Base-by-base conservation (phyloP, 2,329 filamentous ascomycete genomes). In the Stachybotrys chlorohalonatus region DNA sequence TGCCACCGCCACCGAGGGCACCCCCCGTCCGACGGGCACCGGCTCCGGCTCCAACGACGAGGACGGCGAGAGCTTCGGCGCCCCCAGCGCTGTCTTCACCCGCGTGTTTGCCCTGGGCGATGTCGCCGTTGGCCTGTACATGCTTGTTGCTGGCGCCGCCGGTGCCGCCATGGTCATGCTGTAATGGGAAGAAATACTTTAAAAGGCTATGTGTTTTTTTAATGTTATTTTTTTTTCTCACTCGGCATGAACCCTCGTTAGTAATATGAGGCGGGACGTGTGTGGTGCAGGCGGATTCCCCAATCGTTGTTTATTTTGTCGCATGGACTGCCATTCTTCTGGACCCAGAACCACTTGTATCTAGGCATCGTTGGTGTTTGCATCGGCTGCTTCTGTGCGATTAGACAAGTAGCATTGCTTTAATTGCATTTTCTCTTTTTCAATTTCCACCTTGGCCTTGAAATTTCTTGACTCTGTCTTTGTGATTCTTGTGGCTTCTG, bases 141-240 rank as follows among this genome's bases (percentile, higher is more conserved):
- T 78, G 56, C 62, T 77, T 24, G 74, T 78, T n/a, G 79, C 80
- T 42, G 73, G 77, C 66, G 73, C 69, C 52, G 74, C 74, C 13
- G 80, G 80, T 63, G 79, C 75, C 46, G 73, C 70, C 56, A 80
- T 83, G 77, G 64, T 83, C 55, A 66, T 75, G 57, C 64, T 83
- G 69, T 83, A 80, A 42, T 9, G 8, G 36, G 13, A 42, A 42
- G 9, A 42, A 13, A 42, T 9, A 24, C 24, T 24, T 13, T 3
- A 75, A 60, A 52, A 39, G 16, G 52, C 47, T 52, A 36, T n/a
- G 47, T 53, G 8, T 42, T 13, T 42, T 42, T 42, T 42, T 24
- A 24, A 24, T 24, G 24, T 24, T 24, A 24, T 24, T 24, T 24
- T 24, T 24, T 2, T 24, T 24, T 24, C 4, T 24, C 24, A 24